Conservation (phyloP, 2,329 filamentous ascomycete genomes). For the Fusarium sp. region DNA sequence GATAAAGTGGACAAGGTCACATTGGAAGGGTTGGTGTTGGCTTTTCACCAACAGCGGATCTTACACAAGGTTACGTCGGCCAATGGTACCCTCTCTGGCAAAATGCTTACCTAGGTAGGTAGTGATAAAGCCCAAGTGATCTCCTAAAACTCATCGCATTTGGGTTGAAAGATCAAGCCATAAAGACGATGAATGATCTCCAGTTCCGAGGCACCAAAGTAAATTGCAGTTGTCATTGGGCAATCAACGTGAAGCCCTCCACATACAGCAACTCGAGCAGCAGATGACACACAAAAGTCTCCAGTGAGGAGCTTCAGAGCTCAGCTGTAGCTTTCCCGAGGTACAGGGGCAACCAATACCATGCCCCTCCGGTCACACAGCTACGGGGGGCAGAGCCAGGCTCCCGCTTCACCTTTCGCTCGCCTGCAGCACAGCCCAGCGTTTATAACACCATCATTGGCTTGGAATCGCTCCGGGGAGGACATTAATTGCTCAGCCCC, state of each 20-base stretch:
- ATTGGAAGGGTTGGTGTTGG: neutral
- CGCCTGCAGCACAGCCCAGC: neutral
- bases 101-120: neutral
- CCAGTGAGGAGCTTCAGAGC: neutral
- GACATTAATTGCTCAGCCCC: neutral
- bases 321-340: neutral
- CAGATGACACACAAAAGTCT: neutral
- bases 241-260: neutral
- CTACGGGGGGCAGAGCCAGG: neutral
- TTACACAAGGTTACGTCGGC: neutral
- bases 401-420: neutral
- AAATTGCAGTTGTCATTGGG: neutral
- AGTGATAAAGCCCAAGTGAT: neutral
- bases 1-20: neutral
- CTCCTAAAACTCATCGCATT: neutral
- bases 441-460: neutral
- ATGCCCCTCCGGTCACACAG: neutral
- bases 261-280: neutral
- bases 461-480: neutral
- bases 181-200: neutral
- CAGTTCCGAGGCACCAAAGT: neutral
- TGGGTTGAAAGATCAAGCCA: neutral
- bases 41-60: neutral
- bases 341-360: neutral
- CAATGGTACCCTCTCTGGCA: neutral